Conservation (phyloP, 1,284 basidiomycete species). For the Lentinula novae-zelandiae region DNA sequence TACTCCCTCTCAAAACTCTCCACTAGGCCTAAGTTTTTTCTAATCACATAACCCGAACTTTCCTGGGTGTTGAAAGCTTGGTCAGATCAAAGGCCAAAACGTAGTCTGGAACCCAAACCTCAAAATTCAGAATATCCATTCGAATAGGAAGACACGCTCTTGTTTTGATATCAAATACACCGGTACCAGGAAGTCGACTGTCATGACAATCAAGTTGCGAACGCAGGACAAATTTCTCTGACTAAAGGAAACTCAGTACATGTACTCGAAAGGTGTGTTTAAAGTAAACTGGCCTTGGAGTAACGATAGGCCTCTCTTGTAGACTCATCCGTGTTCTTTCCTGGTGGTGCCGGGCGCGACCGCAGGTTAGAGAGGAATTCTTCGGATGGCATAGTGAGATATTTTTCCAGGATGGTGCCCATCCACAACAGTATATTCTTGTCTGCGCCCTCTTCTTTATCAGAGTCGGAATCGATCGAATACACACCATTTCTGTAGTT, state of each 20-base stretch:
- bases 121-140: slow-evolving; percentile 82
- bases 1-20: slow-evolving; percentile 89
- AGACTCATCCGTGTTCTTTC: slow-evolving; percentile 34
- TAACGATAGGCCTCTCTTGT: slow-evolving; percentile 78
- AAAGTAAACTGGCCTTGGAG: slow-evolving; percentile 53
- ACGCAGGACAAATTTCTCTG: slow-evolving; percentile 82
- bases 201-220: slow-evolving; percentile 94
- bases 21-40: slow-evolving; percentile 51
- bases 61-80: slow-evolving; percentile 35
- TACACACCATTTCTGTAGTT: slow-evolving; percentile 69
- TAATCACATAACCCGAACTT: slow-evolving; percentile 77
- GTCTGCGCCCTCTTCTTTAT: slow-evolving; percentile 40
- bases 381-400: slow-evolving; percentile 66
- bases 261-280: not conserved
- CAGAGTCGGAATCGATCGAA: slow-evolving; percentile 73
- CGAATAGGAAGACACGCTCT: slow-evolving; percentile 85
- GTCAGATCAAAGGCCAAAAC: not conserved
- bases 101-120: slow-evolving; percentile 37
- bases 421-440: slow-evolving; percentile 81
- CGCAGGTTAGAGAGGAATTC: slow-evolving; percentile 69
- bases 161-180: slow-evolving; percentile 96
- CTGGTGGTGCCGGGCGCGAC: slow-evolving; percentile 29
- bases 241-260: slow-evolving; percentile 37
- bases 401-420: slow-evolving; percentile 89
- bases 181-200: slow-evolving; percentile 77